Percentiles rank a stretch among this genome's conserved stretches.
These are phyloP conservation scores for Microbotryum silenes-acaulis DNA, from an alignment of 1,284 basidiomycete genomes.

Conservation along the genomic window DNA sequence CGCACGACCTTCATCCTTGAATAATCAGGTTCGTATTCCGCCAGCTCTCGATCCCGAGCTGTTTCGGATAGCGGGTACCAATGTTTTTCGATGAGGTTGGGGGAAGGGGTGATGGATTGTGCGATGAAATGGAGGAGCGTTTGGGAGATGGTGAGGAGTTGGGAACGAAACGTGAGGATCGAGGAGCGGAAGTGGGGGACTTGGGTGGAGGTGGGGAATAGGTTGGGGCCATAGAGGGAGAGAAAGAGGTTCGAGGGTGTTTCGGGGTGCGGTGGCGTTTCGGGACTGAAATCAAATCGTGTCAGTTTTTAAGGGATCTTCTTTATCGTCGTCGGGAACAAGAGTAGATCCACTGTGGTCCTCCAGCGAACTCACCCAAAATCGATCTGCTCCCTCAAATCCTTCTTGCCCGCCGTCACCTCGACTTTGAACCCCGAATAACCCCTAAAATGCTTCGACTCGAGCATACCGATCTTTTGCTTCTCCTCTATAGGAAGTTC, in stretches of 20 bases:
- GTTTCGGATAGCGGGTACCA: not conserved
- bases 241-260: constrained; percentile 4
- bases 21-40: constrained; percentile 4
- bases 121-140: constrained; percentile 11
- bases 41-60: too few species aligned
- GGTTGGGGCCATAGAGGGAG: constrained; percentile 20
- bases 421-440: constrained; percentile 14
- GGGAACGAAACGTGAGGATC: constrained; percentile 2
- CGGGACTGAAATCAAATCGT: not conserved
- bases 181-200: constrained; percentile 7
- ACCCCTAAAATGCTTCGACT: constrained; percentile 14
- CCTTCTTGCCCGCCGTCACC: constrained; percentile 10
- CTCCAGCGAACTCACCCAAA: constrained; percentile 7
- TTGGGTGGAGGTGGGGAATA: constrained; percentile 10
- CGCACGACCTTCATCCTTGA: constrained; percentile 19
- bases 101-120: not conserved
- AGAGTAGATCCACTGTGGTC: too few species aligned
- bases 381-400: constrained; percentile 22
- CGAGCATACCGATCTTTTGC: constrained; percentile 6
- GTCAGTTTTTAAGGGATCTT: too few species aligned
- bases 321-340: too few species aligned
- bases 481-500: constrained; percentile 1
- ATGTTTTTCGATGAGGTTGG: not conserved
- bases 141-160: constrained; percentile 1
- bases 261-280: not conserved